Evolutionary conservation across 108 stramenopile genomes (phyloP), one percentile per base, ranked within the genome.

Genomic region (Aurantiochytrium sp.): DNA sequence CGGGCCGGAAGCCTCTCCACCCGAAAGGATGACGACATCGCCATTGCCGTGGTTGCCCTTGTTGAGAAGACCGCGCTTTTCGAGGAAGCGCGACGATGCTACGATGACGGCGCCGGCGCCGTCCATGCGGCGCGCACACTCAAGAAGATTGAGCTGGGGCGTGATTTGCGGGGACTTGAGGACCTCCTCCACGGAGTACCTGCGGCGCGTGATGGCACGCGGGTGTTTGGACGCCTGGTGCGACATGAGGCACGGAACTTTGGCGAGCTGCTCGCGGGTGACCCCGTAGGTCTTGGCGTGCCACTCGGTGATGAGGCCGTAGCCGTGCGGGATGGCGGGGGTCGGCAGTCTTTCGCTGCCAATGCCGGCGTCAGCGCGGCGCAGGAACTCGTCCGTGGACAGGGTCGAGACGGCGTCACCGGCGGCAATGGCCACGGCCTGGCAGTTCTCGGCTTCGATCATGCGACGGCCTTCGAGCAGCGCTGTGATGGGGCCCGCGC

Each of bases 101-200:
- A 92, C 85, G 32, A 92, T 88, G 32, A 92, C n/a, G 41, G 89
- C 89, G 12, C 87, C 91, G 21, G 90, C 91, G 6, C 91, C 91
- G 59, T 92, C 91, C 22, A 89, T 89, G 30, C 91, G 89, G 19
- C 90, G 36, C 5, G 91, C 91, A 87, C 91, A 92, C 69, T 92
- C 91, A 4, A 92, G 32, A 3, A 90, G 86, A 24, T 88, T 89
- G 37, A 90, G 89, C 12, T 89, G 86, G 30, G 88, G 90, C 31
- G 88, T 89, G 27, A 92, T 86, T 0, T 32, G 24, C 8, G 69
- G 53, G 55, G 90, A 55, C 32, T 87, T n/a, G 54, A 68, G 88
- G 2, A 92, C 89, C 1, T 87, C 86, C 21, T 55, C 42, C 10
- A 92, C 37, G 21, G 88, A 41, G 52, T 87, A 87, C 54, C 41